phyloP scores from a whole-genome alignment of 768 basidiomycete species.

The Mycena chlorophos region DNA sequence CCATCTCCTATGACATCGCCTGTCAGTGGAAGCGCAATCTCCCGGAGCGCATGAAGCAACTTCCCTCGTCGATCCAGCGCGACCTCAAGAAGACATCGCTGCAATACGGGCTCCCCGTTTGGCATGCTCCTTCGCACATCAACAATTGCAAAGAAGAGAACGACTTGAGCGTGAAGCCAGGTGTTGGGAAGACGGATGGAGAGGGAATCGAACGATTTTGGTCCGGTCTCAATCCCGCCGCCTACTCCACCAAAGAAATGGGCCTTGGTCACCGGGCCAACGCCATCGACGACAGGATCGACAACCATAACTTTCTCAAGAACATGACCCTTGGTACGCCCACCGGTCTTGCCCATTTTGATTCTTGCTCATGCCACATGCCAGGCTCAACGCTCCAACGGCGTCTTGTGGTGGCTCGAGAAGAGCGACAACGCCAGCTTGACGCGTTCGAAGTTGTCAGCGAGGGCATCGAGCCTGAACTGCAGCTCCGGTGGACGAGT shows the following conservation, averaged over 20 bases:
- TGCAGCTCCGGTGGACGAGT: neutral
- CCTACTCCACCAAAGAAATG: constrained; percentile 32
- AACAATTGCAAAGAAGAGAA: constrained; percentile 6
- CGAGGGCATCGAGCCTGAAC: neutral
- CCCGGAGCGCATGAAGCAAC: neutral
- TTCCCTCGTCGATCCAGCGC: neutral
- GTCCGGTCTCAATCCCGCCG: constrained; percentile 25
- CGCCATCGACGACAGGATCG: constrained; percentile 28
- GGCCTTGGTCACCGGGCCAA: constrained; percentile 25
- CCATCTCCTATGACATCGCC: constrained; percentile 28
- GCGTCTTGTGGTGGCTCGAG: constrained; percentile 11
- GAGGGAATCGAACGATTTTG: constrained; percentile 27
- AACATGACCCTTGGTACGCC: constrained; percentile 1
- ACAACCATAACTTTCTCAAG: constrained; percentile 23
- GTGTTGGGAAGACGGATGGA: constrained; percentile 12
- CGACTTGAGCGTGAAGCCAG: constrained; percentile 11
- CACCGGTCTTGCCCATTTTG: neutral
- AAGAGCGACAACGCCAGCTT: constrained; percentile 5
- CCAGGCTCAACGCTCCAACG: constrained; percentile 2
- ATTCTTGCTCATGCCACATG: neutral
- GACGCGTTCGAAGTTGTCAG: constrained; percentile 4
- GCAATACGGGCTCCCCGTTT: constrained; percentile 12
- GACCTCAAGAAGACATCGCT: neutral
- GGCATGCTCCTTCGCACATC: constrained; percentile 19
- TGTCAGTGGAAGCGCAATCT: constrained; percentile 11